Evolutionary conservation across 176 grass and related monocot genomes (phyloP).

Genomic region (Pontederia paniculata): DNA sequence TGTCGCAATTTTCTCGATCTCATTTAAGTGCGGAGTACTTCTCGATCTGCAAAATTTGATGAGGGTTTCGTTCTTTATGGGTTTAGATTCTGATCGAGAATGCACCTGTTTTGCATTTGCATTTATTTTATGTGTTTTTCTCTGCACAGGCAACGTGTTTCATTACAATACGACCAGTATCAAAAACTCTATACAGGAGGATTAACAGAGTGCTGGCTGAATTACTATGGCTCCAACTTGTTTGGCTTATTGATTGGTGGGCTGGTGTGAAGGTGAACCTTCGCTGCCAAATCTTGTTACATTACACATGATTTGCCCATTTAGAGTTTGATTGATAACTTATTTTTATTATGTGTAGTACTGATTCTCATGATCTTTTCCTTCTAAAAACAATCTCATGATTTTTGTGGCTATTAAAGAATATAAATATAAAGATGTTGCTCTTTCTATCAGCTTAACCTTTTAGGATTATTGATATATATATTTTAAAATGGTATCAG

Average conservation of each 20-base stretch:
- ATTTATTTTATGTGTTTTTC: background rate
- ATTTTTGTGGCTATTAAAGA: too few relatives aligned
- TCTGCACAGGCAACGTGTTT: constrained; percentile 40
- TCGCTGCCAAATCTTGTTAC: background rate
- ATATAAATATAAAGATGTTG: too few relatives aligned
- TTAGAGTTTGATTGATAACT: background rate
- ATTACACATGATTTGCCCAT: too few relatives aligned
- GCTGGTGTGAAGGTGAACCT: constrained; percentile 69
- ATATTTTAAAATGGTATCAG: too few relatives aligned
- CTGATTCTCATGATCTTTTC: background rate
- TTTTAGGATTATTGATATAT: too few relatives aligned
- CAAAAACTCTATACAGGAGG: constrained; percentile 50
- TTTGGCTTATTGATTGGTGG: constrained; percentile 99
- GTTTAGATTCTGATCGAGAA: background rate
- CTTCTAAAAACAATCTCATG: too few relatives aligned
- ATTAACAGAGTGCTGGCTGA: constrained; percentile 63
- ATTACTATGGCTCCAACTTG: constrained; percentile 81
- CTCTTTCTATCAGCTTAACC: too few relatives aligned
- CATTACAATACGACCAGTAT: constrained; percentile 63
- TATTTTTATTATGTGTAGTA: background rate
- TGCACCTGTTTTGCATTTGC: background rate
- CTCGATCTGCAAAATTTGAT: too few relatives aligned
- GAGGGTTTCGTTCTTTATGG: background rate
- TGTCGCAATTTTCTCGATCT: too few relatives aligned
- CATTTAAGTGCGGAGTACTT: too few relatives aligned